Evolutionary conservation across 2,329 filamentous ascomycete genomes (phyloP), one percentile per base, ranked within the genome.

Genomic region (Talaromyces rugulosus): DNA sequence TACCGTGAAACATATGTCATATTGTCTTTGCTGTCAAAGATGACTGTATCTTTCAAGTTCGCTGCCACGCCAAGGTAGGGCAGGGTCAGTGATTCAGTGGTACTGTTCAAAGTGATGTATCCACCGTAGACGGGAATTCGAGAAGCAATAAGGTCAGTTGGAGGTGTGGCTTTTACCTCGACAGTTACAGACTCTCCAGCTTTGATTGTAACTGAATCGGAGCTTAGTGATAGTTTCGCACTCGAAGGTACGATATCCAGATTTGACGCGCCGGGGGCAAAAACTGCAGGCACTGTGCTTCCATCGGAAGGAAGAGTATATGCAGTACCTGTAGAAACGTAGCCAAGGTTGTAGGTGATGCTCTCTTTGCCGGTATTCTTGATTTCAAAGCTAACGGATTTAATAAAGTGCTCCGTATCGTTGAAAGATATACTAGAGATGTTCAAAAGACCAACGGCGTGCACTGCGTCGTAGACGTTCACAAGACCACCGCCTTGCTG

Each of bases 401-500:
- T 71, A 53, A 71, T 70, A 64, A 86, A 82, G 76, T 88, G 71
- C 65, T 84, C 83, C 0, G 85, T 86, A 70, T 89, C 86, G 69
- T 89, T 88, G 74, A 88, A 87, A 3, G 83, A 81, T 14, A 89
- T 73, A 70, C 81, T 84, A n/a, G 83, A 83, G 9, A 79, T 80
- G 66, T 80, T 82, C 23, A 88, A 74, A 12, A 84, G 68, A 2
- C 82, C 81, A 2, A 78, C 83, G 16, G 82, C 76, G 66, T 83
- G 80, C 5, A 85, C 83, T 3, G 85, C 84, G 61, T 87, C 83
- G 64, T 83, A 82, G 4, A 84, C 86, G 66, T 87, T 83, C 56
- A 89, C 75, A 12, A 88, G 75, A 42, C 87, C 87, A 31, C 74
- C 82, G 11, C 87, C 87, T 67, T 87, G 84, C 68, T 89, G 86